phyloP scores from a whole-genome alignment of 2,329 filamentous ascomycete genomes.

The Didymella sp. region DNA sequence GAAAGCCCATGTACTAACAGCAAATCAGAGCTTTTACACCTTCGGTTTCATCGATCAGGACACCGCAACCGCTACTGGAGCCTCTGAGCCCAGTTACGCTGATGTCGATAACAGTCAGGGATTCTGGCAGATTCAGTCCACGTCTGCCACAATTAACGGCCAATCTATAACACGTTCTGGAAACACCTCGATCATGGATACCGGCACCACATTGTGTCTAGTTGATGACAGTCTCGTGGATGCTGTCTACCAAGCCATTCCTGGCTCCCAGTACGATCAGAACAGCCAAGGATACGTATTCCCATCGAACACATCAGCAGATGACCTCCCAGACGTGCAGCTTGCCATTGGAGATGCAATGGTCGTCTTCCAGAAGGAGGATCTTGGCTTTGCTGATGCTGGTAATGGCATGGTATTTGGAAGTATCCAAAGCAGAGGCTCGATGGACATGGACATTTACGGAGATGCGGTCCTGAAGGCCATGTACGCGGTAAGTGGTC shows the following conservation, averaged over 20 bases:
- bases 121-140: conserved; percentile 67
- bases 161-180: conserved; percentile 37
- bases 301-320: conserved; percentile 49
- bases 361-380: conserved; percentile 34
- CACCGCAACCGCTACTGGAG: conserved; percentile 55
- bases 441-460: conserved; percentile 33
- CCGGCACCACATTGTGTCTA: conserved; percentile 70
- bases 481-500: conserved; percentile 31
- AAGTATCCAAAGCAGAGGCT: conserved; percentile 31
- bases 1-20: neutral
- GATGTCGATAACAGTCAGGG: conserved; percentile 63
- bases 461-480: conserved; percentile 34
- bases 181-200: conserved; percentile 65
- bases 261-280: conserved; percentile 57
- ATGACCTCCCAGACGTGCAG: conserved; percentile 25
- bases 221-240: conserved; percentile 61
- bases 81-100: conserved; percentile 61
- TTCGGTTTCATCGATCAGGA: conserved; percentile 64
- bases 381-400: conserved; percentile 34
- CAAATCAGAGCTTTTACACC: conserved; percentile 42
- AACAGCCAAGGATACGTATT: conserved; percentile 62
- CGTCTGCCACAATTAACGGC: conserved; percentile 58
- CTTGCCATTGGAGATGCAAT: conserved; percentile 30
- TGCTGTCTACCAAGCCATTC: conserved; percentile 66
- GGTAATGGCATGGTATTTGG: conserved; percentile 33